Evolutionary conservation across 2,329 filamentous ascomycete species (phyloP).

Genomic region (Pseudogymnoascus sp.): DNA sequence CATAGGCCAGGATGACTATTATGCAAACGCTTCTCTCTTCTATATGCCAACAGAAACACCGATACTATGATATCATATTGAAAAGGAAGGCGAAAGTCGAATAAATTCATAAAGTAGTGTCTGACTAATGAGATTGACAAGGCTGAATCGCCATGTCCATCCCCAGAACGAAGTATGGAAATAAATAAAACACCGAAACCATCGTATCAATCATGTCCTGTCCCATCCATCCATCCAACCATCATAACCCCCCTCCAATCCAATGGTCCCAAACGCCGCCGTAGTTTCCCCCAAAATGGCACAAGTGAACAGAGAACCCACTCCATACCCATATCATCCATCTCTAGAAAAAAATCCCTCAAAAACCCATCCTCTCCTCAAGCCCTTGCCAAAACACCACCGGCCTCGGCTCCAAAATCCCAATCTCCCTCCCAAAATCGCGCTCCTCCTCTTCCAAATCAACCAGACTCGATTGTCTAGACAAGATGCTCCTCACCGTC

Average conservation of each 20-base stretch:
- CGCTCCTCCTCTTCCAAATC: constrained; percentile 49
- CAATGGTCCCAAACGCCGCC: background rate
- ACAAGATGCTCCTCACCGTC: constrained; percentile 51
- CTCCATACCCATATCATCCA: background rate
- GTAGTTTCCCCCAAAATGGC: background rate
- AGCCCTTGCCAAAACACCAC: constrained; percentile 55
- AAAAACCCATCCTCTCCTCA: constrained; percentile 45
- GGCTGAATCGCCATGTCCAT: background rate
- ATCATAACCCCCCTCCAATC: background rate
- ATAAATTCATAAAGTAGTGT: background rate
- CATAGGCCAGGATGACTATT: background rate
- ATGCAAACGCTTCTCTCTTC: background rate
- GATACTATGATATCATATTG: background rate
- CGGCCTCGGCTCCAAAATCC: constrained; percentile 52
- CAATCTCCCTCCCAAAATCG: constrained; percentile 43
- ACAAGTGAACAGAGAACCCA: background rate
- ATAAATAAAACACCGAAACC: background rate
- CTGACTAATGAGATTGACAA: background rate
- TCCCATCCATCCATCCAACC: background rate
- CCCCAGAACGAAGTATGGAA: background rate
- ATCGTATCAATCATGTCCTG: background rate
- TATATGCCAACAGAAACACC: background rate
- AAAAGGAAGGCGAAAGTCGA: background rate
- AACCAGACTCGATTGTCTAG: constrained; percentile 48
- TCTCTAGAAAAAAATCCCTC: background rate